Base-by-base conservation (phyloP, 257 asterid genomes). In the Nemophila menziesii region DNA sequence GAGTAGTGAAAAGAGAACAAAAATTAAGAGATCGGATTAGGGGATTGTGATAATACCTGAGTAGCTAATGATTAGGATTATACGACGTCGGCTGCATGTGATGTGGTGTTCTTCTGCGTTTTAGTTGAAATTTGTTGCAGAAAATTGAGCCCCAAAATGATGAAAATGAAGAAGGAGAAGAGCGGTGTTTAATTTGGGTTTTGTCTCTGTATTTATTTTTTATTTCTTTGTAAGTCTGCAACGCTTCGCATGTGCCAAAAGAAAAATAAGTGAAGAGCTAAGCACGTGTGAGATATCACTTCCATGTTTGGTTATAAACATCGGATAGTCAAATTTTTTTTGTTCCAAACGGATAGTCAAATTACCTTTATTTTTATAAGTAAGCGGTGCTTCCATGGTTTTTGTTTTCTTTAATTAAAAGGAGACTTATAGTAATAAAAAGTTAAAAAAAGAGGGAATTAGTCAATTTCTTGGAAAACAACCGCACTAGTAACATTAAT, bases 311-410 rank as follows among this genome's bases (percentile, higher is more conserved):
- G n/a, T n/a, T n/a, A n/a, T n/a, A n/a, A n/a, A n/a, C n/a, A n/a
- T n/a, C n/a, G n/a, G n/a, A n/a, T n/a, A n/a, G n/a, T n/a, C n/a
- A n/a, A n/a, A n/a, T n/a, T n/a, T n/a, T n/a, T n/a, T n/a, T n/a
- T n/a, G n/a, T n/a, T n/a, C n/a, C n/a, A n/a, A n/a, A n/a, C n/a
- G n/a, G n/a, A n/a, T n/a, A n/a, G n/a, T n/a, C n/a, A n/a, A n/a
- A n/a, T 10, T 44, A 20, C 43, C 43, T n/a, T 38, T 17, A 14
- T 20, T 5, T n/a, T n/a, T 8, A 11, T 20, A n/a, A 38, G 17
- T 38, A n/a, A 39, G 49, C n/a, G 48, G 16, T 3, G 11, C 46
- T 44, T 29, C 18, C 33, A 47, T 12, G 16, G 38, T n/a, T n/a
- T n/a, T n/a, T n/a, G n/a, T n/a, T n/a, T n/a, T n/a, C n/a, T n/a